These are phyloP conservation scores for Athelia psychrophila DNA, from an alignment of 1,284 basidiomycete genomes.

Conservation along the genomic window DNA sequence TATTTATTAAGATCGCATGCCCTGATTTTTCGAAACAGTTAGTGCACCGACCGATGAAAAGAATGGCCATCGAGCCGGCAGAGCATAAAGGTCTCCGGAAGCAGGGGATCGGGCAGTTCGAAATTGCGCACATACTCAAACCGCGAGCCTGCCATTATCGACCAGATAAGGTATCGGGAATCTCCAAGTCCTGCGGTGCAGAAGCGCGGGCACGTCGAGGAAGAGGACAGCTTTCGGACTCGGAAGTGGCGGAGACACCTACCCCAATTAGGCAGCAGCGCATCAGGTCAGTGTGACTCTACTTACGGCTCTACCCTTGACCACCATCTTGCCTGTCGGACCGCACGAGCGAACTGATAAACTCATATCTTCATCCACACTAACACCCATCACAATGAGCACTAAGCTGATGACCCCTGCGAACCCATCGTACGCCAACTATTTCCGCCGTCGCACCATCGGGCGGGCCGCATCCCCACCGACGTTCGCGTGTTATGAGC, in stretches of 20 bases:
- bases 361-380: background rate
- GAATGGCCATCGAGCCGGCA: conserved; percentile 92
- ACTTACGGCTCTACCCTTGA: conserved; percentile 3
- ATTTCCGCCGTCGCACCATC: conserved; percentile 67
- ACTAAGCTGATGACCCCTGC: conserved; percentile 29
- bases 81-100: conserved; percentile 85
- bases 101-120: conserved; percentile 84
- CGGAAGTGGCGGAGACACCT: background rate
- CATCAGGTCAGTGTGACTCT: background rate
- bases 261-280: background rate
- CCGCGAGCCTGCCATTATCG: conserved; percentile 86
- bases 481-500: conserved; percentile 84
- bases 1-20: background rate
- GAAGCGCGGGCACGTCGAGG: no score
- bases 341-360: background rate
- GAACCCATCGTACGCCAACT: conserved; percentile 38
- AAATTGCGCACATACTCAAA: conserved; percentile 91
- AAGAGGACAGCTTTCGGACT: no score
- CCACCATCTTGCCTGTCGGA: conserved; percentile 17
- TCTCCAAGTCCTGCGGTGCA: background rate
- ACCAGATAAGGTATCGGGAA: background rate
- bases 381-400: conserved; percentile 6
- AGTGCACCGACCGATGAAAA: conserved; percentile 78
- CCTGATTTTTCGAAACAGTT: conserved; percentile 2
- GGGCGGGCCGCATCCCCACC: conserved; percentile 77